Evolutionary conservation across 2,329 filamentous ascomycete genomes (phyloP), one percentile per base, ranked within the genome.

Genomic region (Dendryphion nanum): DNA sequence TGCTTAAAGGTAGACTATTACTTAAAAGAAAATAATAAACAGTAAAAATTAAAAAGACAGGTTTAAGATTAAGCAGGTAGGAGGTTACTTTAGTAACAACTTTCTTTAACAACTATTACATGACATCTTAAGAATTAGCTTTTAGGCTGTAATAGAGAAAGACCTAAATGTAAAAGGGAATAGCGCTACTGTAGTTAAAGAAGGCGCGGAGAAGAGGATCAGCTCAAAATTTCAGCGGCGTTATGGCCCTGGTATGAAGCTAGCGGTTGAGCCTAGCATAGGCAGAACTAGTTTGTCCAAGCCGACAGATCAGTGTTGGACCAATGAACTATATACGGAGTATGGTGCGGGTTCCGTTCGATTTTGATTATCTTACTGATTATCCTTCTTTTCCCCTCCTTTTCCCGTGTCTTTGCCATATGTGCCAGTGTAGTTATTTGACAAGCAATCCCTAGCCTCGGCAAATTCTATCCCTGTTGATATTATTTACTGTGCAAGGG

Each of bases 1-100:
- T 45, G 40, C 28, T 19, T 17, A 8, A 33, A 33, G 18, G 40
- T 35, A 12, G 24, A 46, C 18, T 21, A 41, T 17, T 38, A 41
- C 24, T 26, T 38, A 35, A 43, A 39, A 38, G 13, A 42, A 43
- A 37, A 46, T 40, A 20, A 43, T 42, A 14, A 33, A 46, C 30
- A 37, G 44, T 18, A 40, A 43, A 17, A 46, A 46, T 18, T 34
- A 40, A 28, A 40, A 37, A 26, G 24, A 40, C 29, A 37, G 40
- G 8, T 35, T 37, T 29, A 23, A 31, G 10, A 46, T 41, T 34
- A 38, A 30, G 37, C 28, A 33, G 17, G 30, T 33, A 8, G 30
- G 30, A 8, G 30, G 30, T 19, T 18, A 33, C 30, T 24, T 36
- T 19, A 36, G 24, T 17, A 24, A 36, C 23, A 14, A 36, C n/a